Base-by-base conservation (phyloP, 192 early-diverging fungal species). In the Backusella morwellensis region DNA sequence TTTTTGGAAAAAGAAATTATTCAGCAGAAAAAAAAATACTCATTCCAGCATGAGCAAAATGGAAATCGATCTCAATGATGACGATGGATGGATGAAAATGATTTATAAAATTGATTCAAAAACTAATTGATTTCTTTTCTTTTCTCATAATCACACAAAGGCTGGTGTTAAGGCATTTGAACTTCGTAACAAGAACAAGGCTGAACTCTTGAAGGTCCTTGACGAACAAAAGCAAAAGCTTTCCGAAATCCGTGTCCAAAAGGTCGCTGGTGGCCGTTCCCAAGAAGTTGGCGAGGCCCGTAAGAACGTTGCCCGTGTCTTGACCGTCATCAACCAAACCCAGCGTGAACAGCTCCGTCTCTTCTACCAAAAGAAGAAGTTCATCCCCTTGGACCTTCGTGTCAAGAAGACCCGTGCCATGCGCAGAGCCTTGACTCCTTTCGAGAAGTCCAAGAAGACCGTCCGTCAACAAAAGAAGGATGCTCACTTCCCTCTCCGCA, bases 351-450 rank as follows among this genome's bases (percentile, higher is more conserved):
- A 95, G 86, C 91, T 96, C 73, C 95, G 95, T 80, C 84, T 91
- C 73, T 93, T 92, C 92, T 98, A 96, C 91, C 91, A 93, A 82
- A 90, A 92, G 83, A 98, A 96, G 92, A 98, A 98, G 92, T 95
- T 95, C 90, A 81, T 90, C 56, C 98, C 98, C 74, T 87, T 97
- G 77, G 98, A 99, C 85, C 94, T 99, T 84, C 95, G 98, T 81
- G 88, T 87, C 85, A 99, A 99, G 95, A 96, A 96, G 93, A 99
- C 97, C 80, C 96, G 98, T 84, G 98, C 98, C 77, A 93, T 98
- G 86, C 96, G 98, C 72, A 95, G 97, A 80, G 92, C 93, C 77
- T 88, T 99, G 86, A 96, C 96, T 89, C 83, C 88, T 81, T 73
- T 85, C 81, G 95, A 99, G 89, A 81, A 83, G 59, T 81, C 91